Evolutionary conservation across 2,329 filamentous ascomycete genomes (phyloP).

Genomic region (Colletotrichum tropicale): DNA sequence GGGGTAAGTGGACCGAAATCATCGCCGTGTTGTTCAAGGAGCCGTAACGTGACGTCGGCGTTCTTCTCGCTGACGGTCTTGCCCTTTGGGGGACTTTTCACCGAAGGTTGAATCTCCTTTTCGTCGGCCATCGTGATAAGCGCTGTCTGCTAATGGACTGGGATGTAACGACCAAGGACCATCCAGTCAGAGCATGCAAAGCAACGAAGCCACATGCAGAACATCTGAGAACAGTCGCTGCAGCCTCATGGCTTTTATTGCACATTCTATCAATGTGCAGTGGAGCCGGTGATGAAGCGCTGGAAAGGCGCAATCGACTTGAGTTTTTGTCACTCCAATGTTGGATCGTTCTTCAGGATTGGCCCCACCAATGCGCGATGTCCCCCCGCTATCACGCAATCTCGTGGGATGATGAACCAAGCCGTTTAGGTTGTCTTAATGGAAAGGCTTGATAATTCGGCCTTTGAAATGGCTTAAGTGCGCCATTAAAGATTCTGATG

Average conservation of each 20-base stretch:
- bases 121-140: conserved; percentile 1
- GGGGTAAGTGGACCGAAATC: conserved; percentile 33
- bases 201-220: background rate
- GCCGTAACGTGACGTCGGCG: conserved; percentile 38
- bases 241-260: background rate
- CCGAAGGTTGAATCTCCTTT: background rate
- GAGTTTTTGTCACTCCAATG: background rate
- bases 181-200: background rate
- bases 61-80: conserved; percentile 26
- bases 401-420: background rate
- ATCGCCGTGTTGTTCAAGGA: conserved; percentile 37
- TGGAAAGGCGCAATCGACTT: background rate
- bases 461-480: background rate
- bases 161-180: background rate
- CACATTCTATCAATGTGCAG: background rate
- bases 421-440: background rate
- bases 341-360: background rate
- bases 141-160: background rate
- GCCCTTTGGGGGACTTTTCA: background rate
- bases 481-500: background rate
- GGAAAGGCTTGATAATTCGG: background rate
- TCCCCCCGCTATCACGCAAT: conserved; percentile 16
- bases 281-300: background rate
- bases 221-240: background rate
- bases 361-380: background rate